These are phyloP conservation scores for Emmonsiellopsis sp. DNA, from an alignment of 2,329 filamentous ascomycete species.

Conservation along the genomic window DNA sequence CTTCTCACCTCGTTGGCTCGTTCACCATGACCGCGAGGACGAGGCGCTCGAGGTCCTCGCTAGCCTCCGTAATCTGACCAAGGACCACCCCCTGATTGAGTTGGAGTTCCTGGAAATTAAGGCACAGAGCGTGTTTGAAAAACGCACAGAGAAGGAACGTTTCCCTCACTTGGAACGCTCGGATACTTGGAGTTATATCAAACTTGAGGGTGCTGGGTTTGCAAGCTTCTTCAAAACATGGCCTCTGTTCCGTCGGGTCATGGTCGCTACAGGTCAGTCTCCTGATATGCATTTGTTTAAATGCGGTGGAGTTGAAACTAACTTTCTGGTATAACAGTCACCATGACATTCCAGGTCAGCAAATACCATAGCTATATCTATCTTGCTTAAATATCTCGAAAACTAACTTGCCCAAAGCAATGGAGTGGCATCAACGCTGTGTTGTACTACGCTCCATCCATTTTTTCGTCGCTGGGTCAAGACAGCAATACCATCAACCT, in stretches of 20 bases:
- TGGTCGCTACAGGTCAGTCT: conserved; percentile 36
- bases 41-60: conserved; percentile 59
- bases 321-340: conserved; percentile 43
- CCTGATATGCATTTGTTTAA: not conserved
- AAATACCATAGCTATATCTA: not conserved
- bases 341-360: conserved; percentile 24
- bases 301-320: conserved; percentile 34
- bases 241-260: conserved; percentile 40
- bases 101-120: conserved; percentile 79
- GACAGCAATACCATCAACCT: conserved; percentile 19
- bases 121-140: conserved; percentile 69
- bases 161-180: conserved; percentile 57
- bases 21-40: conserved; percentile 59
- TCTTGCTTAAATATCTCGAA: conserved; percentile 13
- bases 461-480: conserved; percentile 19
- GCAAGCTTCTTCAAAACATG: conserved; percentile 22
- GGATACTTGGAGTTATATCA: conserved; percentile 55
- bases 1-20: conserved; percentile 66
- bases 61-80: conserved; percentile 51
- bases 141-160: conserved; percentile 53
- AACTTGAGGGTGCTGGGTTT: conserved; percentile 48
- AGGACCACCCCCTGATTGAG: conserved; percentile 59
- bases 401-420: conserved; percentile 41
- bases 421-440: conserved; percentile 43
- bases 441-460: conserved; percentile 28